A percentile compares a stretch with the other conserved stretches of the same genome.
These are phyloP conservation scores for Linanthus parryae DNA, from an alignment of 148 eudicot genomes.

Conservation along the genomic window DNA sequence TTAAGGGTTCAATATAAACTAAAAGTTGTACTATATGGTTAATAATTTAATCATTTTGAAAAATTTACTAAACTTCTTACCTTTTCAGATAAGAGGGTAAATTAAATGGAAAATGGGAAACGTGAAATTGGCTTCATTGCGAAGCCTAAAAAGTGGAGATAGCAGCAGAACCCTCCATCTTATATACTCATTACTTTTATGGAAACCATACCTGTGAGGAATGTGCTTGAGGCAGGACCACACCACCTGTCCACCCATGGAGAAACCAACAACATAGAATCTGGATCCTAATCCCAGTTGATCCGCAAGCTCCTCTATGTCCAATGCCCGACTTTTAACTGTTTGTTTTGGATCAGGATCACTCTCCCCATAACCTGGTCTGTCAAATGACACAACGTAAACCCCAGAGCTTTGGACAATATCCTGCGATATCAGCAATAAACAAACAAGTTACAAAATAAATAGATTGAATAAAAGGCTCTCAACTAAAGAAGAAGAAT, in stretches of 20 bases:
- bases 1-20: no score
- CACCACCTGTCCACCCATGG: constrained; percentile 58
- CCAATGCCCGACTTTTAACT: constrained; percentile 41
- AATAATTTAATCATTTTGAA: no score
- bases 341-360: constrained; percentile 65
- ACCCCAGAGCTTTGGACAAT: constrained; percentile 36
- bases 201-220: constrained; percentile 66
- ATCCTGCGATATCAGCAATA: constrained; percentile 22
- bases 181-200: no score
- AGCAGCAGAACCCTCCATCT: no score
- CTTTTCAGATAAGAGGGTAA: no score
- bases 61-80: no score
- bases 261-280: constrained; percentile 63
- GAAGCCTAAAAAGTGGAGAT: no score
- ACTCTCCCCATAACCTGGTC: constrained; percentile 81
- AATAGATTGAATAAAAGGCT: neutral
- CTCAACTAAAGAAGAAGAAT: neutral
- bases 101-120: no score
- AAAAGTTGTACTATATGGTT: no score
- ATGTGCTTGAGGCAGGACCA: constrained; percentile 72
- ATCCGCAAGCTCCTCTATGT: constrained; percentile 82
- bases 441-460: constrained; percentile 4
- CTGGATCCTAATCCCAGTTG: constrained; percentile 55
- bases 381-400: constrained; percentile 59
- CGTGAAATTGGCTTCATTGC: no score